A percentile compares a stretch with the other conserved stretches of the same genome.
Conservation (phyloP, 1,284 basidiomycete genomes). For the Exobasidium rhododendri region DNA sequence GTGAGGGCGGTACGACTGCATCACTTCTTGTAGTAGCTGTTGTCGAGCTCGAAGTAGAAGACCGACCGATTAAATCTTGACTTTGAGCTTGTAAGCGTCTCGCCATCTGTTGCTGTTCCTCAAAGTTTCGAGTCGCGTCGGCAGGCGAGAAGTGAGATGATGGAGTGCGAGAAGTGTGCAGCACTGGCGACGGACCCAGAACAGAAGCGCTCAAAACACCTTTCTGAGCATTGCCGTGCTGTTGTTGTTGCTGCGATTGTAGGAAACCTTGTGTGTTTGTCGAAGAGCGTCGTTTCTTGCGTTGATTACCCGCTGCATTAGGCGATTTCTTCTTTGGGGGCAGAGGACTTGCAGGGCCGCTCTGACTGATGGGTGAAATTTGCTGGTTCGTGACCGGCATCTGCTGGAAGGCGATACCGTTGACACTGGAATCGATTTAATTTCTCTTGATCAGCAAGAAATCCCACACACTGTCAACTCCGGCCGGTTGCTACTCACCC, state of each 20-base stretch:
- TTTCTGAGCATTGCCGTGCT: background rate
- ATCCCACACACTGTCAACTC: too few species aligned
- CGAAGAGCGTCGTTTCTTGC: conserved; percentile 5
- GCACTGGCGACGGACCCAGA: background rate
- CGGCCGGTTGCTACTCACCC: background rate
- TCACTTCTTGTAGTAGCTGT: too few species aligned
- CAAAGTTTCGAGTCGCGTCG: conserved; percentile 2
- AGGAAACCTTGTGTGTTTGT: background rate
- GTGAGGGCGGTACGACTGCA: too few species aligned
- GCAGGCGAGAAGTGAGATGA: background rate
- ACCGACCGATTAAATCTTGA: conserved; percentile 3
- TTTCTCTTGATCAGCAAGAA: too few species aligned
- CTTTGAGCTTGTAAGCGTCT: conserved; percentile 8
- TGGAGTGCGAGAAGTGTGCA: background rate
- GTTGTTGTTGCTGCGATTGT: conserved; percentile 1
- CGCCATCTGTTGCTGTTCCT: conserved; percentile 8
- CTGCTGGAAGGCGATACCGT: background rate
- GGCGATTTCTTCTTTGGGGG: background rate
- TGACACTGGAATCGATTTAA: too few species aligned
- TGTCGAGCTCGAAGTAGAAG: background rate
- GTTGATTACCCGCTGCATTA: background rate
- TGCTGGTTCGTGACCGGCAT: too few species aligned
- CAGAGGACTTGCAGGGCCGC: background rate
- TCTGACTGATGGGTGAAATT: too few species aligned
- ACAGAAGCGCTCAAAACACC: background rate